Percentiles rank a stretch among this genome's conserved stretches.
These are phyloP conservation scores for Porodaedalea pini DNA, from an alignment of 1,284 basidiomycete species.

Conservation along the genomic window DNA sequence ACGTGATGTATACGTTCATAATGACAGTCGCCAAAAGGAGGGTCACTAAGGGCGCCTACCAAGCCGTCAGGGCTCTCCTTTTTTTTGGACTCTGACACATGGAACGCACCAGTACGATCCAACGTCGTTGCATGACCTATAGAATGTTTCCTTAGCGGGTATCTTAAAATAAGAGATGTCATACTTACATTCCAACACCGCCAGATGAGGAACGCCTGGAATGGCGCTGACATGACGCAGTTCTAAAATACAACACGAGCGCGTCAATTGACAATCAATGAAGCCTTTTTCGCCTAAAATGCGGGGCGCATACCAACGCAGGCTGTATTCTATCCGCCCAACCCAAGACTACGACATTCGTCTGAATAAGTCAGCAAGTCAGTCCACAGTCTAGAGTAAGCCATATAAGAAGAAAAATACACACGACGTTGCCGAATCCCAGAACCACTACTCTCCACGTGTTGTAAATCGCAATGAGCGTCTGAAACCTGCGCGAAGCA, in stretches of 20 bases:
- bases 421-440: conserved; percentile 24
- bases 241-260: conserved; percentile 24
- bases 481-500: conserved; percentile 26
- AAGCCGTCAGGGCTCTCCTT: not conserved
- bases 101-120: conserved; percentile 26
- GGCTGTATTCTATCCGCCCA: conserved; percentile 31
- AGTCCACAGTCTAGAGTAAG: not conserved
- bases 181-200: conserved; percentile 29
- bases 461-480: conserved; percentile 26
- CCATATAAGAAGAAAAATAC: not conserved
- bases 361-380: conserved; percentile 9
- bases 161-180: not conserved
- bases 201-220: conserved; percentile 33
- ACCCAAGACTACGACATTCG: conserved; percentile 23
- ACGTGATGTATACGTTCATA: conserved; percentile 26
- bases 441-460: conserved; percentile 28
- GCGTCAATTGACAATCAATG: not conserved
- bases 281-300: not conserved
- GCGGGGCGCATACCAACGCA: conserved; percentile 24
- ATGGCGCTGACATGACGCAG: conserved; percentile 29
- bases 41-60: conserved; percentile 23
- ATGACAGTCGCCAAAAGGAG: conserved; percentile 26
- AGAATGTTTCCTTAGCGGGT: not conserved
- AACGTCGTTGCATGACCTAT: conserved; percentile 26
- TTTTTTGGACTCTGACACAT: not conserved